Evolutionary conservation across 139 green algal species (phyloP), one percentile per base, ranked within the genome.

Genomic region (Dunaliella sp.): DNA sequence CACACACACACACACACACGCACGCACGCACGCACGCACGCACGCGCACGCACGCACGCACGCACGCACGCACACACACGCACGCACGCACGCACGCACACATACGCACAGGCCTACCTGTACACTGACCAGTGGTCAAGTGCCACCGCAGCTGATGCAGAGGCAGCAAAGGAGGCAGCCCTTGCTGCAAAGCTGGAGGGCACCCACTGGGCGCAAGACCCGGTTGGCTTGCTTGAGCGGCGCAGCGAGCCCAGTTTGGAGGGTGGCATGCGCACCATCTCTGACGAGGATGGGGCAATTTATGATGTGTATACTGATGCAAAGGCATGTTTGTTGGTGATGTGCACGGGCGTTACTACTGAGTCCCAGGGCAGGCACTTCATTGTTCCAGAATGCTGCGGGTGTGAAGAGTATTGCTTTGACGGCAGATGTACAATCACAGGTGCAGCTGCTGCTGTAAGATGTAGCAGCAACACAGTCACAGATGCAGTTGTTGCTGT

Each of bases 231-330:
- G 73, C 73, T 78, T 12, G 73, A 12, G 3, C 22, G 16, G 12
- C 22, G 16, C 7, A 78, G 16, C 7, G n/a, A 12, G n/a, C 73
- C 33, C 26, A 38, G 77, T 81, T 7, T 16, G 16, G 48, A 31
- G 32, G 77, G 77, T 3, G 77, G 77, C 2, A n/a, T 32, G 28
- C 31, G 16, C 77, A 81, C 77, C 3, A 31, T 81, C 3, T 28
- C 24, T 37, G 77, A 81, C 31, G 77, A 81, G 31, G 35, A 83
- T 83, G 78, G 38, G 1, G 80, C 38, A 75, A n/a, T 38, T 37
- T 84, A 77, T 48, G 22, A 84, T 1, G 26, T 79, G 58, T 85
- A 59, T 78, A 58, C 77, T 31, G 81, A 79, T 34, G 38, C 81
- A 1, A 58, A 84, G 38, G 80, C n/a, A n/a, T n/a, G n/a, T n/a